Percentiles rank a stretch among this genome's conserved stretches.
phyloP scores from a whole-genome alignment of 192 early-diverging fungal genomes.

The Phlyctochytrium bullatum region DNA sequence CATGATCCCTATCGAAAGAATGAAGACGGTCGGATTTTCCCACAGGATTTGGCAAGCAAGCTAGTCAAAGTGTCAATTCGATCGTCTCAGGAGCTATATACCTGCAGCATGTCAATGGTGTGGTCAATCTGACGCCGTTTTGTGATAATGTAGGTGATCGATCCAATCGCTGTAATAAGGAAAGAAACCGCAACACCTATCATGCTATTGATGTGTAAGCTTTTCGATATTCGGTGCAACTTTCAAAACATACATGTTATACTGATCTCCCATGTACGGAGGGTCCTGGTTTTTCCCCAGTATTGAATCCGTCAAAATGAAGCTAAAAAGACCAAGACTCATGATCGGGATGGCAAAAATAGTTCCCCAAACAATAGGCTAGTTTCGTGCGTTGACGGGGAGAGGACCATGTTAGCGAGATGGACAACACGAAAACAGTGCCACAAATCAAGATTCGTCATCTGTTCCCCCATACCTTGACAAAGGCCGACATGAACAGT shows the following conservation, averaged over 20 bases:
- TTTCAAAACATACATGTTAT: conserved; percentile 20
- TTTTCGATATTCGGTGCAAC: too few relatives aligned
- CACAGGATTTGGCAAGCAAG: conserved; percentile 70
- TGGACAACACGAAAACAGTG: too few relatives aligned
- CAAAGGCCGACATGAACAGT: conserved; percentile 16
- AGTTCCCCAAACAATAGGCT: conserved; percentile 32
- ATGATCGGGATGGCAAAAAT: conserved; percentile 32
- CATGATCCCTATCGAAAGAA: conserved; percentile 59
- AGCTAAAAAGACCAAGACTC: conserved; percentile 24
- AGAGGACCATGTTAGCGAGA: background rate
- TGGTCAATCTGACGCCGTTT: conserved; percentile 34
- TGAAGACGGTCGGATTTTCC: conserved; percentile 67
- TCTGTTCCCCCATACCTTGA: conserved; percentile 4
- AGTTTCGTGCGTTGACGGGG: background rate
- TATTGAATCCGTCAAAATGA: conserved; percentile 26
- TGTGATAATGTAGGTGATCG: conserved; percentile 17
- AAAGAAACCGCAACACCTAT: conserved; percentile 20
- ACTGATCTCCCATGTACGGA: conserved; percentile 33
- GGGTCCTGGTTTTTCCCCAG: conserved; percentile 37
- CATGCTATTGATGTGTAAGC: conserved; percentile 14
- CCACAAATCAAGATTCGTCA: background rate
- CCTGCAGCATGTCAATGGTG: conserved; percentile 34
- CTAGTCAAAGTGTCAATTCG: conserved; percentile 27
- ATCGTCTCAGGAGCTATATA: background rate
- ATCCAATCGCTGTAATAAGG: conserved; percentile 29